Evolutionary conservation across 2,329 filamentous ascomycete genomes (phyloP), one percentile per base, ranked within the genome.

Genomic region (Pyrenophora seminiperda): DNA sequence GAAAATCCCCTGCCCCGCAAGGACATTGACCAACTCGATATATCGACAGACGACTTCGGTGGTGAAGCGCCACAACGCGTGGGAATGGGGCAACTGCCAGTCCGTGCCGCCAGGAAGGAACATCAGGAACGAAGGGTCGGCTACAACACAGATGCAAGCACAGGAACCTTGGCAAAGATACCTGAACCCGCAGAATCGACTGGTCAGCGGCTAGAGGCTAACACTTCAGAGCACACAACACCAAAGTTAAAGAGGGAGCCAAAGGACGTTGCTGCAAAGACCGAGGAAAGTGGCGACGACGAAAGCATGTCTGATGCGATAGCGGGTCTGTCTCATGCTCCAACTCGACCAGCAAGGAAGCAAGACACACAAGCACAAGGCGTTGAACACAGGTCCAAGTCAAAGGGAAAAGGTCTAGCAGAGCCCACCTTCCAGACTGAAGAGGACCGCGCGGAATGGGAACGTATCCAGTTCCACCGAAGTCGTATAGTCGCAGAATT

Each of bases 1-100:
- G 81, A 80, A 22, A 55, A 58, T 10, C 56, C 63, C 13, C 59
- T 70, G n/a, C 73, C 76, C 32, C 75, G 79, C 43, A 72, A 79
- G 44, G 79, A 83, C 54, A 82, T 87, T 47, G 83, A 86, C 56
- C 68, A 77, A n/a, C 82, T 83, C 34, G 80, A 84, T 54, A 79
- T 85, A 10, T 77, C 81, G 10, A 82, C 79, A 40, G 79, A 83
- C 47, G 81, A 82, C 22, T 76, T 79, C 37, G 70, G 75, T 14
- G 50, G 41, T 22, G 65, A 63, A 39, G 30, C 42, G 20, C 47
- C 54, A 10, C 46, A 45, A n/a, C 56, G 50, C n/a, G 63, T 64
- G 17, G 56, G 58, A 37, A 56, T 62, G 58, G 55, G 61, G 29
- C 52, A 60, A 20, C 54, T 70, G 39, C 83, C 83, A 4, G 76